phyloP scores from a whole-genome alignment of 371 early-diverging fungal species.

The Antonospora locustae region DNA sequence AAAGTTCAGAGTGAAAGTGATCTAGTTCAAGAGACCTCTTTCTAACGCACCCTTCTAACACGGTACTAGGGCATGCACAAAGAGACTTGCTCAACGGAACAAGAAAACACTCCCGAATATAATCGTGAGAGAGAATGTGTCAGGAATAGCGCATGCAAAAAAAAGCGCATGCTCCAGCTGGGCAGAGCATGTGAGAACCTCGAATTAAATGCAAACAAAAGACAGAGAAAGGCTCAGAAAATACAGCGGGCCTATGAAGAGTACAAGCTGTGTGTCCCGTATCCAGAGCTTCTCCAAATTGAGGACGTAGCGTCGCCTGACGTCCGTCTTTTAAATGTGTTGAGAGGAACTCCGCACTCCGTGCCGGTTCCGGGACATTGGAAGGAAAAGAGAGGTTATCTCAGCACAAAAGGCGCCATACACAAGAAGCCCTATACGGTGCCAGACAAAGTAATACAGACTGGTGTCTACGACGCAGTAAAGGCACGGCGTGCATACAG shows the following conservation, averaged over 20 bases:
- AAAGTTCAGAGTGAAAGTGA: too few relatives aligned
- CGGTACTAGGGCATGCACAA: too few relatives aligned
- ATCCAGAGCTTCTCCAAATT: constrained; percentile 15
- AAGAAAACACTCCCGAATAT: too few relatives aligned
- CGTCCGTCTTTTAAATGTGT: constrained; percentile 73
- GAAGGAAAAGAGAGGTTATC: constrained; percentile 79
- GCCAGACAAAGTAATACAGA: constrained; percentile 63
- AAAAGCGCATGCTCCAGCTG: too few relatives aligned
- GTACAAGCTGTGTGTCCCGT: constrained; percentile 9
- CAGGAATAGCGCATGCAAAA: too few relatives aligned
- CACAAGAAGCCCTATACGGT: constrained; percentile 81
- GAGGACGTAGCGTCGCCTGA: constrained; percentile 82
- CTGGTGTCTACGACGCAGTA: constrained; percentile 86
- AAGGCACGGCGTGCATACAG: constrained; percentile 68
- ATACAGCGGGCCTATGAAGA: constrained; percentile 6
- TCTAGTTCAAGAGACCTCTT: too few relatives aligned
- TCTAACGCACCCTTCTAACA: too few relatives aligned
- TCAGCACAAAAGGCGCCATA: constrained; percentile 78
- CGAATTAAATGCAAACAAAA: too few relatives aligned
- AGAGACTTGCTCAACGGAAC: too few relatives aligned
- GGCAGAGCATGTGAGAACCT: too few relatives aligned
- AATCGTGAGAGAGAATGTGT: too few relatives aligned
- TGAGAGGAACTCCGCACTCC: constrained; percentile 73
- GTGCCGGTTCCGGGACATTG: constrained; percentile 88
- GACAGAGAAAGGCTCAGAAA: constrained; percentile 5